A percentile compares a stretch with the other conserved stretches of the same genome.
These are phyloP conservation scores for Acorus calamus DNA, from an alignment of 106 monocot species.

Conservation along the genomic window DNA sequence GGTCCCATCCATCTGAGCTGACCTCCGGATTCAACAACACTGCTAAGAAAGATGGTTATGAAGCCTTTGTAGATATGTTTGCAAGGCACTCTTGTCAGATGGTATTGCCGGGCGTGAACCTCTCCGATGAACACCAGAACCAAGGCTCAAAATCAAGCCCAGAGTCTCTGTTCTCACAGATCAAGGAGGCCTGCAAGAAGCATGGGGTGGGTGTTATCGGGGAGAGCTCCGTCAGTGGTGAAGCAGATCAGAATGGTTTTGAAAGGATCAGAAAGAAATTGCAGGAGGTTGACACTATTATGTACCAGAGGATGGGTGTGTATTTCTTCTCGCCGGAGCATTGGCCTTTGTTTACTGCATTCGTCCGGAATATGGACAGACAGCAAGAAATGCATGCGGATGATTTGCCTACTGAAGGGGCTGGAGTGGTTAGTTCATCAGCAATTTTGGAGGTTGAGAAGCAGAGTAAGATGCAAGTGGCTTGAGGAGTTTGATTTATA, in stretches of 20 bases:
- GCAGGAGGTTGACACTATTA: constrained; percentile 11
- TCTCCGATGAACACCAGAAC: constrained; percentile 16
- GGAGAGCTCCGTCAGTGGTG: constrained; percentile 34
- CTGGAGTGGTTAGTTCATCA: neutral
- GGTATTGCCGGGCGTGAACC: constrained; percentile 41
- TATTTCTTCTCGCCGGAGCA: constrained; percentile 56
- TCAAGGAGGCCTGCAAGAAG: constrained; percentile 27
- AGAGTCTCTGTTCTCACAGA: constrained; percentile 33
- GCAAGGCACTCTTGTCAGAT: constrained; percentile 23
- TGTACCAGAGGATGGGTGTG: constrained; percentile 52
- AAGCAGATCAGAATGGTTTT: neutral
- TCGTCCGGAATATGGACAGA: constrained; percentile 19
- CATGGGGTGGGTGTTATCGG: constrained; percentile 39
- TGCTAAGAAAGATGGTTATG: constrained; percentile 32
- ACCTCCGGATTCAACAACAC: constrained; percentile 57
- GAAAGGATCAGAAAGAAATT: constrained; percentile 33
- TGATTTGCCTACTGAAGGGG: constrained; percentile 16
- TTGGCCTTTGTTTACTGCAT: constrained; percentile 37
- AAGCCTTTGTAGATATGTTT: constrained; percentile 40
- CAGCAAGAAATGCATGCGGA: constrained; percentile 16
- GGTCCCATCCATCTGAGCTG: constrained; percentile 39
- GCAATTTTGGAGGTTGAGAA: neutral
- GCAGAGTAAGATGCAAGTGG: constrained; percentile 21
- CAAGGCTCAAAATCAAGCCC: constrained; percentile 26
- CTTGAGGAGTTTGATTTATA: neutral